Evolutionary conservation across 768 basidiomycete species (phyloP), one percentile per base, ranked within the genome.

Genomic region (Paxillus rubicundulus): DNA sequence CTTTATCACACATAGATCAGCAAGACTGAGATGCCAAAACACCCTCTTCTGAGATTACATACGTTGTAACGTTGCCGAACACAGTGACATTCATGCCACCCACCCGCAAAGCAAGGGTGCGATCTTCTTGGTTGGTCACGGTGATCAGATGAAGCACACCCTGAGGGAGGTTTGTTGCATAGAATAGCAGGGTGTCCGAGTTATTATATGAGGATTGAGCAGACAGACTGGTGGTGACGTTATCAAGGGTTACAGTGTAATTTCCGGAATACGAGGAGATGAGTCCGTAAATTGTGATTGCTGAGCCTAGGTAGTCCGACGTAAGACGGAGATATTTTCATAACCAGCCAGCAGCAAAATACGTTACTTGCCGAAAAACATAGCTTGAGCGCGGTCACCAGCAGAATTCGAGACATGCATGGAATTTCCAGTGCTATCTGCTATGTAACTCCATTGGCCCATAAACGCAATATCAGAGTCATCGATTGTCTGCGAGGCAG

Each of bases 241-340:
- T 74, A 57, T 83, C 81, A 8, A 83, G 78, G 24, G 64, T 73
- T 49, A 87, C 80, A 33, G 81, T 74, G 61, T 82, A 91, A 38
- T 71, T 72, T 48, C 86, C 86, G 2, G 80, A 76, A 24, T 68
- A 64, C 3, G 79, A 79, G 32, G 82, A 85, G 16, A 81, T 83
- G 37, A 76, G 74, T 9, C 89, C 89, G 42, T 68, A 74, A 20
- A 92, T 63, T 1, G 77, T 69, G 45, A 91, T 73, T 12, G 87
- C 76, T 9, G 81, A 78, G 28, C 88, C 89, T 89, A 51, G 17
- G 33, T 9, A 44, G n/a, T 38, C 47, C 18, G 42, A 49, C 33
- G 54, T 51, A 40, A 50, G 47, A 27, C 33, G 33, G 21, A 33
- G 36, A 36, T 58, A 33, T 43, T n/a, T 47, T 18, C 21, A 50